Percentiles rank a stretch among this genome's conserved stretches.
Evolutionary conservation across 208 protist species (phyloP).

Genomic region (Giardia duodenalis): DNA sequence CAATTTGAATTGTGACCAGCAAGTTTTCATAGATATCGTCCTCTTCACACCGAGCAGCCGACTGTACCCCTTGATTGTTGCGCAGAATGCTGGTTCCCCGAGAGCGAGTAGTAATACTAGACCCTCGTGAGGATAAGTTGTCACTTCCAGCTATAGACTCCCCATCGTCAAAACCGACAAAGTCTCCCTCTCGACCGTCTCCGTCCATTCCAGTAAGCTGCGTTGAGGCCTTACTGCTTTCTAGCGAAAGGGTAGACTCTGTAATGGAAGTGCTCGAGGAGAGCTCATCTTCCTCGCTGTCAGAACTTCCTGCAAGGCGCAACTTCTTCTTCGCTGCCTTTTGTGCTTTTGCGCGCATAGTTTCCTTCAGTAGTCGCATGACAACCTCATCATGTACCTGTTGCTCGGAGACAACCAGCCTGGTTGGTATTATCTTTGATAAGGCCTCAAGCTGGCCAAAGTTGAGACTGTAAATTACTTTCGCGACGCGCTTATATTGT

Average conservation of each 20-base stretch:
- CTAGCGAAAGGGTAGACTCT: too few relatives aligned
- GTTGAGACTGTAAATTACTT: background rate
- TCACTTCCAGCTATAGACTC: too few relatives aligned
- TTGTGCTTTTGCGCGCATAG: background rate
- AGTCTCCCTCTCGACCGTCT: too few relatives aligned
- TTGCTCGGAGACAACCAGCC: background rate
- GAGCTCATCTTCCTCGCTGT: too few relatives aligned
- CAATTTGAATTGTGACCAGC: background rate
- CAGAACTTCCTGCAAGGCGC: too few relatives aligned
- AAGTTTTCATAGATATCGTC: background rate
- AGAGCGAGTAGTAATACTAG: too few relatives aligned
- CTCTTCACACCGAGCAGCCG: background rate
- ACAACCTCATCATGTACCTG: background rate
- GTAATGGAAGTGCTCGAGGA: too few relatives aligned
- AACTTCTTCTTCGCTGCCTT: too few relatives aligned
- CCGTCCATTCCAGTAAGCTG: too few relatives aligned
- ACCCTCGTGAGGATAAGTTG: too few relatives aligned
- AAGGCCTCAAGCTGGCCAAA: background rate
- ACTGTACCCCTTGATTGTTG: background rate
- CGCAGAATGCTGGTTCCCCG: background rate
- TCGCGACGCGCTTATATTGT: background rate
- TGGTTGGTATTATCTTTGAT: background rate
- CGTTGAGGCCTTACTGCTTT: too few relatives aligned
- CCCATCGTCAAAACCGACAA: too few relatives aligned
- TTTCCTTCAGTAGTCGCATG: background rate